phyloP scores from a whole-genome alignment of 1,139 yeast species.

The Groenewaldozyma sp. region DNA sequence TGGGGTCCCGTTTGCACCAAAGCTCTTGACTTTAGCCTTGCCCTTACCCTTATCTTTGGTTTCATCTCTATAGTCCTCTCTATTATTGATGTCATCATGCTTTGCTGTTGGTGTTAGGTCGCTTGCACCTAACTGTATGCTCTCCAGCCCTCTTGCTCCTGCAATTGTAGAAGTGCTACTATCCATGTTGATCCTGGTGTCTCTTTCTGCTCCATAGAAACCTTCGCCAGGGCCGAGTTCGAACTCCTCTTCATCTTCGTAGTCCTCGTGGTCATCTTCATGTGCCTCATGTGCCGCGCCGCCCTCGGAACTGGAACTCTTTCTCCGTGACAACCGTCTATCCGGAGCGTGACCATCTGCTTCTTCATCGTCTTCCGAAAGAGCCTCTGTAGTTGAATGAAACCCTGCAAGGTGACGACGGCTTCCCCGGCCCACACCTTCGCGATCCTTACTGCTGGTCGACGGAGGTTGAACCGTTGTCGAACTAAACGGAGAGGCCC shows the following conservation, averaged over 20 bases:
- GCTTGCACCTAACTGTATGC: conserved; percentile 1
- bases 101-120: neutral
- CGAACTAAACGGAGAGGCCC: conserved; percentile 22
- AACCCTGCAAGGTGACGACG: no score
- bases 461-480: conserved; percentile 3
- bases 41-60: neutral
- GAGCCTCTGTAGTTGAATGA: no score
- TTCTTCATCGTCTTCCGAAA: conserved; percentile 6
- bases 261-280: conserved; percentile 13
- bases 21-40: neutral
- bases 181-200: neutral
- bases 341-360: neutral
- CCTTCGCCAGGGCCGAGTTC: conserved; percentile 5
- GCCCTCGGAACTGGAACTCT: no score
- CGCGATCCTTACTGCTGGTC: neutral
- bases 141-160: conserved; percentile 4
- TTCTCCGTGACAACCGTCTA: no score
- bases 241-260: conserved; percentile 10
- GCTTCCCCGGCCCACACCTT: neutral
- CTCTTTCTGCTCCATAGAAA: neutral
- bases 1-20: conserved; percentile 2
- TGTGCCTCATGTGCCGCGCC: conserved; percentile 4
- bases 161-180: conserved; percentile 2
- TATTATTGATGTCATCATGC: no score
- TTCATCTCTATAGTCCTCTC: neutral